Percentiles rank a stretch among this genome's conserved stretches.
Conservation (phyloP, 1,284 basidiomycete genomes). For the Cystobasidium slooffiae region DNA sequence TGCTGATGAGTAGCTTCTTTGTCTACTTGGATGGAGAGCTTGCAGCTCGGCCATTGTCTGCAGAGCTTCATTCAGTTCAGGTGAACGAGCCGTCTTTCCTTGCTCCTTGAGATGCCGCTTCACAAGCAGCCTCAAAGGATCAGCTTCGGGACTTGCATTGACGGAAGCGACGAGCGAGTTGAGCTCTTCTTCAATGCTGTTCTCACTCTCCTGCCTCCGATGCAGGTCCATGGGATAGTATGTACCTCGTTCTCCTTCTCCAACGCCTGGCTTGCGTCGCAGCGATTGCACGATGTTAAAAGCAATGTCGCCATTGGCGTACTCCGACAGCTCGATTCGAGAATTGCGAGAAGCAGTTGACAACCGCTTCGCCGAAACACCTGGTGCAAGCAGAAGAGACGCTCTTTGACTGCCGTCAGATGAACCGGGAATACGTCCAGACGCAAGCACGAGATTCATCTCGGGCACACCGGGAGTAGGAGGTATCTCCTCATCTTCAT, state of each 20-base stretch:
- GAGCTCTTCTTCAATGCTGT: constrained; percentile 37
- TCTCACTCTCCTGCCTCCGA: constrained; percentile 32
- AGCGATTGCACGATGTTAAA: constrained; percentile 43
- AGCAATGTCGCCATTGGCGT: constrained; percentile 40
- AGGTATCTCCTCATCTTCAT: constrained; percentile 38
- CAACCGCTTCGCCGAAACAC: constrained; percentile 14
- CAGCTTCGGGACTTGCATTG: constrained; percentile 27
- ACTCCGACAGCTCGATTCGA: constrained; percentile 31
- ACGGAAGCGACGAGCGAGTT: constrained; percentile 7
- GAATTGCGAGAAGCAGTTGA: constrained; percentile 29
- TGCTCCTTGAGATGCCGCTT: constrained; percentile 25
- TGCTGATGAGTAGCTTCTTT: not conserved
- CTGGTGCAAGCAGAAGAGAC: constrained; percentile 32
- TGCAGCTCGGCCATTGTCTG: constrained; percentile 9
- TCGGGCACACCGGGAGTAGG: constrained; percentile 17
- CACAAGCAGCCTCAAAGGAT: constrained; percentile 33
- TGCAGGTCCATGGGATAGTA: constrained; percentile 38
- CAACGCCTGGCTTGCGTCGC: not conserved
- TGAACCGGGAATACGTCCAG: constrained; percentile 34
- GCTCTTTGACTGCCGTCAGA: constrained; percentile 24
- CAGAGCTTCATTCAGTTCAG: constrained; percentile 4
- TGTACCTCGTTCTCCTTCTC: constrained; percentile 18
- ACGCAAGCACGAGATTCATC: constrained; percentile 30
- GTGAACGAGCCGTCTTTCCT: not conserved
- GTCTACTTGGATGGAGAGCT: not conserved